Evolutionary conservation across 208 protist species (phyloP), one percentile per base, ranked within the genome.

Genomic region (Leishmania turanica): DNA sequence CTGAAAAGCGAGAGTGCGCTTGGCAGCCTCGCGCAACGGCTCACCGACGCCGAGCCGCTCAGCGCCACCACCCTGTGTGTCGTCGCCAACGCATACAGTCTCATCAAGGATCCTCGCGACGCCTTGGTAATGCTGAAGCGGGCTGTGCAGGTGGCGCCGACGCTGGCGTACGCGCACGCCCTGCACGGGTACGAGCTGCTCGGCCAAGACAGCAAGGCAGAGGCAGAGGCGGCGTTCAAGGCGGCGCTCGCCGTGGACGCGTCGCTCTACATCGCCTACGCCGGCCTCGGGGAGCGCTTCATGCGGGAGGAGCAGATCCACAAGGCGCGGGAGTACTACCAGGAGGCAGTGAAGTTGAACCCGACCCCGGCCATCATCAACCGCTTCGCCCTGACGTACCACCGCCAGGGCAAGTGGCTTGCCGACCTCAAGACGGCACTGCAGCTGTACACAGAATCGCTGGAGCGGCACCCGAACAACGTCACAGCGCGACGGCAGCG

Each of bases 191-290:
- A 99, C 85, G 98, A 99, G 86, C 88, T 99, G 69, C 88, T 99
- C 34, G 90, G 93, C 42, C 93, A 98, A 53, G 98, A 99, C 56
- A 95, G 98, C 78, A 97, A 97, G 49, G 93, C 97, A 24, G 98
- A 99, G 72, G 98, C 98, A 13, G 78, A 93, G 3, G 86, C 81
- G 3, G 93, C 88, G 27, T 99, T 99, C 92, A 87, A 96, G 49
- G 84, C 85, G 31, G 99, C 99, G 24, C 86, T 99, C n/a, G 78
- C 87, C 7, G 88, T 95, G 45, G 97, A 99, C 85, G 60, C 78
- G 13, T 84, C 93, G 7, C 97, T 99, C 84, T 99, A 99, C 89
- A 99, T 99, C 76, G 97, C 98, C n/a, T 99, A 98, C 88, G 98
- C 99, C 54, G 98, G 98, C 13, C 87, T 99, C 2, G 99, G 98